These are phyloP conservation scores for Paecilomyces fulvus DNA, from an alignment of 2,329 filamentous ascomycete genomes.

Conservation along the genomic window DNA sequence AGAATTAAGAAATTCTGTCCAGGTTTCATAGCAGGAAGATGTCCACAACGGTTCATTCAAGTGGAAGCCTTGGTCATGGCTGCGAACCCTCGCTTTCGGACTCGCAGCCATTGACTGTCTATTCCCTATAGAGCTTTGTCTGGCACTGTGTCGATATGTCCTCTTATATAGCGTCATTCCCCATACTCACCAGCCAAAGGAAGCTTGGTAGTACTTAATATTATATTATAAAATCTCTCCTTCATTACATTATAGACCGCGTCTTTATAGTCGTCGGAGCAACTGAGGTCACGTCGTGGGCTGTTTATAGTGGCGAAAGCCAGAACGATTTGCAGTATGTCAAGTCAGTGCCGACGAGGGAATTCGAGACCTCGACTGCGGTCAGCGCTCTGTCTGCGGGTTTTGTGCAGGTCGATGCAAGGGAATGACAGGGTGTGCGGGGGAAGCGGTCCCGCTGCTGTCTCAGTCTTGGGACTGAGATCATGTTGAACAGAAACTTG, in stretches of 20 bases:
- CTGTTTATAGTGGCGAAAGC: conserved; percentile 5
- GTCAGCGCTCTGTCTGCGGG: not conserved
- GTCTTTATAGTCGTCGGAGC: conserved; percentile 6
- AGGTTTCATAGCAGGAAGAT: not conserved
- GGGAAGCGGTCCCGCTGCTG: not conserved
- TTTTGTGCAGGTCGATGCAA: not conserved
- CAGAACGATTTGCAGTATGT: not conserved
- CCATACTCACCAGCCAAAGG: too few relatives aligned
- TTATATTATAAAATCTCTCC: too few relatives aligned
- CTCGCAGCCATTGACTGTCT: not conserved
- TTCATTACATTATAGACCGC: too few relatives aligned
- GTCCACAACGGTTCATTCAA: not conserved
- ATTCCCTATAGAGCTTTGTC: not conserved
- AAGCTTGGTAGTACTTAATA: too few relatives aligned
- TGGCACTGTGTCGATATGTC: too few relatives aligned
- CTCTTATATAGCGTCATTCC: too few relatives aligned
- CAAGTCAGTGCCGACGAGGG: not conserved
- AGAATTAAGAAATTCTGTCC: not conserved
- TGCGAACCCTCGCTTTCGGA: not conserved
- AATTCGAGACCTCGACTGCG: not conserved
- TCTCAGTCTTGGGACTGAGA: not conserved
- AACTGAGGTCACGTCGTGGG: conserved; percentile 15
- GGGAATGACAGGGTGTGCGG: not conserved
- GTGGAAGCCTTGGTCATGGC: not conserved
- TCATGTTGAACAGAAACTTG: not conserved